These are phyloP conservation scores for Urtica urens DNA, from an alignment of 306 rosid species.

Conservation along the genomic window DNA sequence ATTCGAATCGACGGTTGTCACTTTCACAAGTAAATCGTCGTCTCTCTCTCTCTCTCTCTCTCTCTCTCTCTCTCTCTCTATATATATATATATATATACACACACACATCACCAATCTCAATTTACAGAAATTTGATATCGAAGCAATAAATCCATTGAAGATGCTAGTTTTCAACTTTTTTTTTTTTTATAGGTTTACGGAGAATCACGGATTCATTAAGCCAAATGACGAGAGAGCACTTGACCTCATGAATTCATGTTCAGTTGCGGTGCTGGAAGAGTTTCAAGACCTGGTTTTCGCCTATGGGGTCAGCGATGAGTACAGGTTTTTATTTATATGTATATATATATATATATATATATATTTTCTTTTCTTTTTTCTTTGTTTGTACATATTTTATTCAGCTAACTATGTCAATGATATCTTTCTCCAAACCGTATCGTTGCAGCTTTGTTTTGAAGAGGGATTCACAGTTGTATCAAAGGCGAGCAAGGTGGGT, in stretches of 20 bases:
- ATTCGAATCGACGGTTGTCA: conserved; percentile 79
- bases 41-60: too few species aligned
- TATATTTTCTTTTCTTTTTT: not conserved
- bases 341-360: not conserved
- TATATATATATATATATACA: too few species aligned
- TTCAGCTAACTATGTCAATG: not conserved
- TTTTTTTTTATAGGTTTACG: conserved; percentile 32
- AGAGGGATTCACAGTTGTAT: conserved; percentile 46
- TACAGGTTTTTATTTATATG: conserved; percentile 31
- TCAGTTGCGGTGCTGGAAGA: conserved; percentile 55
- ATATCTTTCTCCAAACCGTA: not conserved
- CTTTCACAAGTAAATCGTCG: conserved; percentile 57
- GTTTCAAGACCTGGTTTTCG: conserved; percentile 54
- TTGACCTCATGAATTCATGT: conserved; percentile 74
- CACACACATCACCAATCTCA: too few species aligned
- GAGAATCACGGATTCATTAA: conserved; percentile 67
- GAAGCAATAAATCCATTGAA: not conserved
- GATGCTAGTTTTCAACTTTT: not conserved
- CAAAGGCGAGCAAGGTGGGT: conserved; percentile 39
- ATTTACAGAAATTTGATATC: too few species aligned
- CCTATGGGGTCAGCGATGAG: conserved; percentile 79
- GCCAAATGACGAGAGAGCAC: conserved; percentile 77
- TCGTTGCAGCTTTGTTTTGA: conserved; percentile 47
- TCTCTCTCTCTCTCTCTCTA: too few species aligned
- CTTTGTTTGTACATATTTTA: not conserved